Evolutionary conservation across 78 protist species (phyloP), one percentile per base, ranked within the genome.

Genomic region (Cavenderia fasciculata): DNA sequence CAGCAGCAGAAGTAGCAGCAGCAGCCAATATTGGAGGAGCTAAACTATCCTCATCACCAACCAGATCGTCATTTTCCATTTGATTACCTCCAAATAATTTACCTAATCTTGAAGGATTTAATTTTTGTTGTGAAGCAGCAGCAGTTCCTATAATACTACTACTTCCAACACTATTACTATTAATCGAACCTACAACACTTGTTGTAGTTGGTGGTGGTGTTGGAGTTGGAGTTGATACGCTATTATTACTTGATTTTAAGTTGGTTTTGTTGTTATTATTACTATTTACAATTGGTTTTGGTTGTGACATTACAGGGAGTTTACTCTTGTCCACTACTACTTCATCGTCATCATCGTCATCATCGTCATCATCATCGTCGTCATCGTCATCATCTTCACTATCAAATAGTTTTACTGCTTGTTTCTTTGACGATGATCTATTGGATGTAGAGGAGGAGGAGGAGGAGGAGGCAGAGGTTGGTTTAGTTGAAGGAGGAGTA

Each of bases 331-430:
- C 85, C 19, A 34, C 78, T 18, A 23, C 59, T 2, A 33, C 73
- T 0, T 77, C 87, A 21, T 82, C 89, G 44, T 82, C 90, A 1
- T 65, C 70, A 21, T 82, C 90, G 14, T 52, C 68, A 1, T 82
- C 90, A 31, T 65, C 75, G 18, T 66, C 76, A 0, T 79, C 76
- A 23, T 79, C 88, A 1, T 79, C 88, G 1, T 79, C 76, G 0
- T 69, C 90, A 4, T 54, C 78, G 2, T 77, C 87, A 2, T 82
- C 90, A n/a, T 82, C 90, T 57, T 56, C 70, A 40, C 47, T 66
- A 43, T 68, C 70, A 68, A 82, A 82, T 29, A 74, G 61, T 14
- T 74, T 57, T 40, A 49, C 38, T 29, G 12, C 25, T 46, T 61
- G 18, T 59, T 75, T 75, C 25, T 47, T 43, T 1, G 10, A 59